Evolutionary conservation across 2,329 filamentous ascomycete species (phyloP), one percentile per base, ranked within the genome.

Genomic region (Biscogniauxia marginata): DNA sequence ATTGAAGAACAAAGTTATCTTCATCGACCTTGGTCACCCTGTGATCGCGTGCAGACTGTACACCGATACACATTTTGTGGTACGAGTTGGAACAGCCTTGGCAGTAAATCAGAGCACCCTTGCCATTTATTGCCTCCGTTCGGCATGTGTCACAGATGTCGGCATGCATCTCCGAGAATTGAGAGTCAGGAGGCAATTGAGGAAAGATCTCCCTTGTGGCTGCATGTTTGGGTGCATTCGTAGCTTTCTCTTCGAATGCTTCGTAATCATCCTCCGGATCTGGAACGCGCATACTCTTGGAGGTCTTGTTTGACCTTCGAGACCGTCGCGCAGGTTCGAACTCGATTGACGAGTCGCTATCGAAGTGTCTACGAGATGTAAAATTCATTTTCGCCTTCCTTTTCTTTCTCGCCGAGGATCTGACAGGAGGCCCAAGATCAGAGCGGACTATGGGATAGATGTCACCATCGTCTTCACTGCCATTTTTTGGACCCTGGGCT

Each of bases 61-160:
- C 78, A 1, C 93, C 92, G 23, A 99, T 79, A 68, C 95, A 99
- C 44, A 75, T 76, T 71, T 90, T 91, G 73, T 99, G 95, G 64
- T 91, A 96, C 0, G 89, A 82, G 49, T 87, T 79, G 1, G 88
- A 91, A 70, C 95, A 99, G 24, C 95, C 95, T 74, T 99, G 96
- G 65, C 95, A 99, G 67, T 88, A 87, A 30, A 99, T 82, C 21
- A 99, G 77, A 43, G 83, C 78, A 0, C 90, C 91, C 67, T 86
- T 88, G 55, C 78, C 80, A 1, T 75, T 71, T 20, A 80, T 76
- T 7, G 82, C 81, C 16, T 71, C 74, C n/a, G 76, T 73, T 49
- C 74, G 76, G 68, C 95, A 99, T 2, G 85, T 81, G 63, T 90
- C 87, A 71, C 95, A 99, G 7, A 76, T 77, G 44, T 83, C 77